Percentiles rank a stretch among this genome's conserved stretches.
Conservation (phyloP, 345 rosid species). For the Iberis pinnata region DNA sequence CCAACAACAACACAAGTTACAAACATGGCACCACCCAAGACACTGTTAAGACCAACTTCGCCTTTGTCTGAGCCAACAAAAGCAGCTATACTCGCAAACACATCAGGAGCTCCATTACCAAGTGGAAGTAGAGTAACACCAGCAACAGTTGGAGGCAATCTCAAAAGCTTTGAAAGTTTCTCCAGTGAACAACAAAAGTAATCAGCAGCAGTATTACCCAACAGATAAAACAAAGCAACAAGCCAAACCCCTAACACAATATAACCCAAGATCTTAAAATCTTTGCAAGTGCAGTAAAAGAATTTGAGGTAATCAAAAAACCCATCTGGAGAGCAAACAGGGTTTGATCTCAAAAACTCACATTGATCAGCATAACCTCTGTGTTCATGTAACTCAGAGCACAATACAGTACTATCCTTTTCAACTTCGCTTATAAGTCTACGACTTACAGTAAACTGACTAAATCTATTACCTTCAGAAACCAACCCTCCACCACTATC, state of each 20-base stretch:
- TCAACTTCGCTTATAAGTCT: constrained; percentile 29
- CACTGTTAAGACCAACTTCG: constrained; percentile 66
- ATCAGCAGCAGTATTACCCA: constrained; percentile 77
- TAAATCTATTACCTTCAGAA: constrained; percentile 18
- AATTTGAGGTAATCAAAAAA: constrained; percentile 71
- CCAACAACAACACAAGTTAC: constrained; percentile 75
- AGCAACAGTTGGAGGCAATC: constrained; percentile 74
- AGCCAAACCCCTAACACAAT: constrained; percentile 57
- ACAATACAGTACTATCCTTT: constrained; percentile 27
- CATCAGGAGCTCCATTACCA: constrained; percentile 90
- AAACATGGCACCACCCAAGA: constrained; percentile 83
- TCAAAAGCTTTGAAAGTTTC: constrained; percentile 58
- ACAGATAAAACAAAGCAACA: constrained; percentile 56
- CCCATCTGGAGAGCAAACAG: constrained; percentile 58
- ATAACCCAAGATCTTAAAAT: constrained; percentile 42
- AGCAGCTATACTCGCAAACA: constrained; percentile 78
- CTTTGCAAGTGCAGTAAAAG: constrained; percentile 59
- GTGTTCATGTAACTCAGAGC: constrained; percentile 43
- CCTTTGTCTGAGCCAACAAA: constrained; percentile 53
- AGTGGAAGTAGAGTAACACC: constrained; percentile 79
- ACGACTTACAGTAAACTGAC: constrained; percentile 29
- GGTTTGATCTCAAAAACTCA: constrained; percentile 45
- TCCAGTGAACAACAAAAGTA: constrained; percentile 81
- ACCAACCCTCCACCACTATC: too few relatives aligned
- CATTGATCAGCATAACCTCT: constrained; percentile 50